Evolutionary conservation across 108 stramenopile species (phyloP).

Genomic region (Ochromonas danica): DNA sequence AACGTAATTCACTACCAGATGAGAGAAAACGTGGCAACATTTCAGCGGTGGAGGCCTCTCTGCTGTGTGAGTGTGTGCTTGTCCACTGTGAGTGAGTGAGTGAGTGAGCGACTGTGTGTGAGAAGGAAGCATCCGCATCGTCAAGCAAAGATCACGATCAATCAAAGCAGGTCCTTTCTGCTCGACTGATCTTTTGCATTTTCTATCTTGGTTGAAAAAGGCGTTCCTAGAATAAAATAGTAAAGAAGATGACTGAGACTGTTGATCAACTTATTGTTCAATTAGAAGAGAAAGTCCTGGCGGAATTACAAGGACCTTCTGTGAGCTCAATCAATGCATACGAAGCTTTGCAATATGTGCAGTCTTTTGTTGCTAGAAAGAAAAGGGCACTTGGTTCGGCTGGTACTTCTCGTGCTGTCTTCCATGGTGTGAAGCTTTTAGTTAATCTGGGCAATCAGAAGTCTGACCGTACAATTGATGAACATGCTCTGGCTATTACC

Average conservation of each 20-base stretch:
- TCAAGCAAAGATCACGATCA: no score
- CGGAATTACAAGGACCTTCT: neutral
- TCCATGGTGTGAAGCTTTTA: neutral
- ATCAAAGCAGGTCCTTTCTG: no score
- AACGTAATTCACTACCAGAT: no score
- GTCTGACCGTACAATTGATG: neutral
- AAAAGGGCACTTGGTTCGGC: neutral
- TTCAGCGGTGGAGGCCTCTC: no score
- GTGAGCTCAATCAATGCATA: neutral
- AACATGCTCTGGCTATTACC: neutral
- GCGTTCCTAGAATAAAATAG: neutral
- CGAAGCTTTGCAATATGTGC: neutral
- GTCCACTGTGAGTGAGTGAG: no score
- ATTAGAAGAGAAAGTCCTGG: neutral
- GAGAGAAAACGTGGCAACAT: no score
- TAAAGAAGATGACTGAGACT: neutral
- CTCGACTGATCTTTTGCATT: no score
- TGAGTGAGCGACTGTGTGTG: no score
- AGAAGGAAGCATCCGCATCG: no score
- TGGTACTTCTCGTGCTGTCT: neutral
- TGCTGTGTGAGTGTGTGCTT: no score
- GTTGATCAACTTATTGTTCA: neutral
- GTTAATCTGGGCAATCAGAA: no score
- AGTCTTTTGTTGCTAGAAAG: constrained; percentile 1
- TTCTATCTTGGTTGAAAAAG: no score